phyloP scores from a whole-genome alignment of 2,329 filamentous ascomycete species.

The Colletotrichum cuscutae region DNA sequence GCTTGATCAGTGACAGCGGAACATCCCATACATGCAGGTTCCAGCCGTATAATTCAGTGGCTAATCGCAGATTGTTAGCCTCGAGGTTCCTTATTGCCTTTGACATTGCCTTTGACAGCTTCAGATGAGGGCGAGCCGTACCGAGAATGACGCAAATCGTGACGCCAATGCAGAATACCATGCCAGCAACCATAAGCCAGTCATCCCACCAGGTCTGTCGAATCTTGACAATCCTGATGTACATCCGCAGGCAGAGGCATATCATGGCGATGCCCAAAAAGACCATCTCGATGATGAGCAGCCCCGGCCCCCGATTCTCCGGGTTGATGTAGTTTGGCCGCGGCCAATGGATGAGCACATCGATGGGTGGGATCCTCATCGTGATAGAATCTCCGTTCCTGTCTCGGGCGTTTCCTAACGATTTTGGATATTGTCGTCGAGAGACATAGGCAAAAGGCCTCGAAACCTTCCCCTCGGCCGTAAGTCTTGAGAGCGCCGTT shows the following conservation, averaged over 20 bases:
- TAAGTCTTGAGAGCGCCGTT: neutral
- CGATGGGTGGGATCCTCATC: constrained; percentile 7
- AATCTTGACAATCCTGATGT: constrained; percentile 47
- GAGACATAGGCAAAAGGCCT: neutral
- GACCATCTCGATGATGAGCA: constrained; percentile 51
- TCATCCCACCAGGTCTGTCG: constrained; percentile 50
- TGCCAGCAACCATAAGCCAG: constrained; percentile 52
- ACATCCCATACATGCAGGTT: constrained; percentile 52
- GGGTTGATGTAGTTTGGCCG: constrained; percentile 50
- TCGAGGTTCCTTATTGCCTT: neutral
- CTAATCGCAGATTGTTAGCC: neutral
- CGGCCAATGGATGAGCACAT: neutral
- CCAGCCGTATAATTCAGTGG: constrained; percentile 49
- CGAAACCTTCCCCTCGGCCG: neutral
- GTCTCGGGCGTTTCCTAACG: neutral
- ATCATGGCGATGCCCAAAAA: constrained; percentile 47
- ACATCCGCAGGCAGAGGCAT: constrained; percentile 49
- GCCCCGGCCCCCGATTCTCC: constrained; percentile 47
- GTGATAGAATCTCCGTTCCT: neutral
- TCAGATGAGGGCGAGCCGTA: neutral
- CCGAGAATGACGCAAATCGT: constrained; percentile 47
- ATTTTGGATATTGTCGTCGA: neutral
- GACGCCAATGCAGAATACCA: constrained; percentile 45
- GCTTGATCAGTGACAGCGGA: constrained; percentile 37
- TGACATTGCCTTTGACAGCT: no score